Conservation (phyloP, 805 yeast genomes). For the Hanseniaspora occidentalis region DNA sequence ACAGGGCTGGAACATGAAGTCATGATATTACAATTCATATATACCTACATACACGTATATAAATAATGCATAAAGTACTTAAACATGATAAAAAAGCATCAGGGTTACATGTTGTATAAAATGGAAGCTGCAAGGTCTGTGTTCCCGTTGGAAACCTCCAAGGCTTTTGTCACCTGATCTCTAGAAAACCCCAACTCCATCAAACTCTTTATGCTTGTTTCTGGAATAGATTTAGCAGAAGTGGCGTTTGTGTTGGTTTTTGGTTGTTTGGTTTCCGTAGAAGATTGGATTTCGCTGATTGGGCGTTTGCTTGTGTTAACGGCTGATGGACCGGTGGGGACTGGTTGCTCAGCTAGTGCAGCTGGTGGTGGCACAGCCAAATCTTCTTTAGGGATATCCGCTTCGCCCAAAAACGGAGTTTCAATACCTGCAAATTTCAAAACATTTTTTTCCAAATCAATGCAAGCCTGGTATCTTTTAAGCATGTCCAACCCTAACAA, state of each 20-base stretch:
- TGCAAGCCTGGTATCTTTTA: conserved; percentile 70
- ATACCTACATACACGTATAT: too few relatives aligned
- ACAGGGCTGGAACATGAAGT: conserved; percentile 2
- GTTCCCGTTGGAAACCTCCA: conserved; percentile 59
- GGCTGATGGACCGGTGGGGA: too few relatives aligned
- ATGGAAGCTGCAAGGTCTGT: conserved; percentile 79
- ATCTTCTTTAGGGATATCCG: conserved; percentile 37
- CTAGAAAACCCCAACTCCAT: conserved; percentile 61
- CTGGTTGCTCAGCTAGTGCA: conserved; percentile 5
- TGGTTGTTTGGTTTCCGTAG: background rate
- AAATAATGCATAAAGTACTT: background rate
- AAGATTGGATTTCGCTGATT: background rate
- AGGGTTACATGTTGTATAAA: conserved; percentile 35
- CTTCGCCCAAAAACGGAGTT: conserved; percentile 59
- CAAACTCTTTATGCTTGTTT: conserved; percentile 32
- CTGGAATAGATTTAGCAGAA: conserved; percentile 19
- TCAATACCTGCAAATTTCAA: conserved; percentile 62
- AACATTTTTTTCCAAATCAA: conserved; percentile 57
- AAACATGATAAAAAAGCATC: too few relatives aligned
- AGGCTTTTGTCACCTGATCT: conserved; percentile 50
- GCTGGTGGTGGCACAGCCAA: background rate
- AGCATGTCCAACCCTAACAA: conserved; percentile 87
- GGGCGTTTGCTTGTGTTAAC: background rate
- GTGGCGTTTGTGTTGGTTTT: too few relatives aligned
- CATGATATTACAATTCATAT: too few relatives aligned